A percentile compares a stretch with the other conserved stretches of the same genome.
Conservation (phyloP, 139 green algal species). For the Yamagishiella unicocca region DNA sequence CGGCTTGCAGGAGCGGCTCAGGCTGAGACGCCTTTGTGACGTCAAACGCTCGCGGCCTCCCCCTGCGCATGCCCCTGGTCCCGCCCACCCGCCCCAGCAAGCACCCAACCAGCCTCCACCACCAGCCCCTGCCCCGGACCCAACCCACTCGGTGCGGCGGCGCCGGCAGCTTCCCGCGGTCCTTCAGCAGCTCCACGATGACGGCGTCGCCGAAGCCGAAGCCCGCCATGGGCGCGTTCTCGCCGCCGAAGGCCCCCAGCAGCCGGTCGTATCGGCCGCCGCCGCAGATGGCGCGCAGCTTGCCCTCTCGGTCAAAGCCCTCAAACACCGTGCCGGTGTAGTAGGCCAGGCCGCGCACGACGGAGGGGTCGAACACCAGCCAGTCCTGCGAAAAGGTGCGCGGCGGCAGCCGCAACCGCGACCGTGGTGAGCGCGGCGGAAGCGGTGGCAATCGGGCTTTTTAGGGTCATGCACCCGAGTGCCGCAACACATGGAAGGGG, state of each 20-base stretch:
- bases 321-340: conserved; percentile 98
- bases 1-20: too few species aligned
- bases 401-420: too few species aligned
- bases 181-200: conserved; percentile 97
- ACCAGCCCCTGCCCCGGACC: background rate
- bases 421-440: conserved; percentile 4
- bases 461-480: too few species aligned
- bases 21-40: too few species aligned
- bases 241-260: conserved; percentile 90
- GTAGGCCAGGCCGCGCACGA: conserved; percentile 97
- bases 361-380: conserved; percentile 93
- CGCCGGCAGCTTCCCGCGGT: conserved; percentile 81
- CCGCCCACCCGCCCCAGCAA: too few species aligned
- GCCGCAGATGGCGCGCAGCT: conserved; percentile 96
- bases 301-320: conserved; percentile 90
- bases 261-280: conserved; percentile 92
- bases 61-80: too few species aligned
- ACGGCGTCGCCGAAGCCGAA: conserved; percentile 98
- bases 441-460: too few species aligned
- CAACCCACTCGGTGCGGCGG: conserved; percentile 66
- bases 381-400: too few species aligned
- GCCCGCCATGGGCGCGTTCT: conserved; percentile 83
- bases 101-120: background rate
- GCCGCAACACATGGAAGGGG: too few species aligned
- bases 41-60: too few species aligned